Evolutionary conservation across 345 rosid species (phyloP).

Genomic region (Eucalyptus albens): DNA sequence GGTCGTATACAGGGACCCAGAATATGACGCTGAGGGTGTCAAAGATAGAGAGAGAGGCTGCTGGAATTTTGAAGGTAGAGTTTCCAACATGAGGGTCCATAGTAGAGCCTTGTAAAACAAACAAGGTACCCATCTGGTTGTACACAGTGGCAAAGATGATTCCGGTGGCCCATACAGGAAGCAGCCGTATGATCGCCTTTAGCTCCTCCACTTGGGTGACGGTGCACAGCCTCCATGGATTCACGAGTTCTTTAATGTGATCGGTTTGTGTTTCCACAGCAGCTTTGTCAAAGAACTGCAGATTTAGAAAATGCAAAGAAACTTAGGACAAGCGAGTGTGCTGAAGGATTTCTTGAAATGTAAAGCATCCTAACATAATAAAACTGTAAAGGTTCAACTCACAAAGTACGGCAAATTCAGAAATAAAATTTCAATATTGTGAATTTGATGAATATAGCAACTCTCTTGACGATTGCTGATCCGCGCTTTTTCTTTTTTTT

Average conservation of each 20-base stretch:
- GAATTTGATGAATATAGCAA: background rate
- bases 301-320: background rate
- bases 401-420: background rate
- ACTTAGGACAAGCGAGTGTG: background rate
- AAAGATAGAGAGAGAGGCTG: constrained; percentile 16
- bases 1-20: constrained; percentile 25
- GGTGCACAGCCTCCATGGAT: constrained; percentile 28
- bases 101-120: constrained; percentile 15
- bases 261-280: constrained; percentile 12
- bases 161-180: constrained; percentile 23
- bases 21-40: constrained; percentile 23
- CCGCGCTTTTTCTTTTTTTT: no score
- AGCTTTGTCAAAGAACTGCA: constrained; percentile 29
- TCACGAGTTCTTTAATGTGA: background rate
- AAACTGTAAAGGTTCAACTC: background rate
- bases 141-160: constrained; percentile 18
- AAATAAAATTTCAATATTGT: background rate
- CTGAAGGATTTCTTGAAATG: background rate
- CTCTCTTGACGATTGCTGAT: no score
- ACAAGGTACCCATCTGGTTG: constrained; percentile 17
- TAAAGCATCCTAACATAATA: background rate
- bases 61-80: constrained; percentile 11
- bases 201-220: constrained; percentile 40
- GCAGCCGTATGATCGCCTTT: constrained; percentile 19
- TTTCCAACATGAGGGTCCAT: constrained; percentile 12